phyloP scores from a whole-genome alignment of 306 rosid genomes.

The Inga leiocalycina region DNA sequence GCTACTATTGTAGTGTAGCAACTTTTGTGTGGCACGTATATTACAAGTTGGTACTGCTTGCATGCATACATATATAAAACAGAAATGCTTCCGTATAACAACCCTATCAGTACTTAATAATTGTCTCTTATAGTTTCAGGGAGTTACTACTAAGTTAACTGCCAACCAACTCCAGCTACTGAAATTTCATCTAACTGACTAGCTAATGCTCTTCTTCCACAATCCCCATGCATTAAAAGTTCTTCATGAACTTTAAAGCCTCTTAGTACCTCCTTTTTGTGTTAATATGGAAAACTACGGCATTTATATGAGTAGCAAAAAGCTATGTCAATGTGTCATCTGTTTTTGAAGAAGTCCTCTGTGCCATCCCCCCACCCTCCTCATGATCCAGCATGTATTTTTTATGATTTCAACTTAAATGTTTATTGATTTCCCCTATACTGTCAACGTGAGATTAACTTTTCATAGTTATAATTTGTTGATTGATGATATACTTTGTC shows the following conservation, averaged over 20 bases:
- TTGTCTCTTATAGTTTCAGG: neutral
- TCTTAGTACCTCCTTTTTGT: neutral
- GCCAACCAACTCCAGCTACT: neutral
- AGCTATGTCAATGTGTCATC: neutral
- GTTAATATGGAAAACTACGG: neutral
- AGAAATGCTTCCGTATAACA: neutral
- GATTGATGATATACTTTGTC: neutral
- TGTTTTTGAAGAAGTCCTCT: neutral
- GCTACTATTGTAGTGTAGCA: neutral
- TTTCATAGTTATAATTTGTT: neutral
- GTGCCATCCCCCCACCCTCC: neutral
- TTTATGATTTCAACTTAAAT: neutral
- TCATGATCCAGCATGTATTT: neutral
- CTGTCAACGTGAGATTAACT: neutral
- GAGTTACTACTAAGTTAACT: neutral
- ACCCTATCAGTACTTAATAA: neutral
- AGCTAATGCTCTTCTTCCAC: neutral
- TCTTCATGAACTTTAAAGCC: neutral
- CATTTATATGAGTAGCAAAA: neutral
- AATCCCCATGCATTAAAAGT: neutral
- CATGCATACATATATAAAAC: neutral
- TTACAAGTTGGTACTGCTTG: neutral
- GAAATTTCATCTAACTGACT: neutral
- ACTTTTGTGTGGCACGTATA: neutral
- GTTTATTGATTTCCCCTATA: neutral